These are phyloP conservation scores for Manihot esculenta DNA, from an alignment of 441 rosid genomes.

Conservation along the genomic window DNA sequence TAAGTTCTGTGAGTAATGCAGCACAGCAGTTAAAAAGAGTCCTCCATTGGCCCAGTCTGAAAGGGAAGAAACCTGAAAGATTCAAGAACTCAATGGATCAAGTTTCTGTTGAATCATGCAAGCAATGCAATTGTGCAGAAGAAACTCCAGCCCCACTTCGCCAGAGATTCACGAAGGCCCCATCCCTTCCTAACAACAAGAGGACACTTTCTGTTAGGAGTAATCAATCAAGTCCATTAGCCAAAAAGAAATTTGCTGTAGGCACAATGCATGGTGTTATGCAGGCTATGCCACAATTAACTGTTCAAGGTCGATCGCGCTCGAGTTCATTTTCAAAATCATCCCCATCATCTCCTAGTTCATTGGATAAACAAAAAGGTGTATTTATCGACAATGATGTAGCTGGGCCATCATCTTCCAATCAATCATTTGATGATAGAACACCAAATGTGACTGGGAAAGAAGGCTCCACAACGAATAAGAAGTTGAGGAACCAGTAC, in stretches of 20 bases:
- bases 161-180: conserved; percentile 60
- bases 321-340: conserved; percentile 80
- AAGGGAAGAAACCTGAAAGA: conserved; percentile 43
- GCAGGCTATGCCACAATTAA: conserved; percentile 49
- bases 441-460: conserved; percentile 35
- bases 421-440: conserved; percentile 30
- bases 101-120: conserved; percentile 27
- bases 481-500: conserved; percentile 55
- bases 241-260: conserved; percentile 76
- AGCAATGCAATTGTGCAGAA: conserved; percentile 37
- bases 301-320: conserved; percentile 49
- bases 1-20: conserved; percentile 49
- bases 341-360: conserved; percentile 56
- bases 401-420: conserved; percentile 52
- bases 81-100: conserved; percentile 34
- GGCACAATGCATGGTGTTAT: conserved; percentile 53
- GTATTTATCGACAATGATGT: conserved; percentile 39
- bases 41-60: conserved; percentile 63
- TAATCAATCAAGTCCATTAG: conserved; percentile 72
- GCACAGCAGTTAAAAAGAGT: conserved; percentile 62
- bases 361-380: conserved; percentile 71
- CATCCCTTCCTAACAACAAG: conserved; percentile 54
- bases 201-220: conserved; percentile 80
- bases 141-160: conserved; percentile 71
- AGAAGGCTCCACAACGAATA: conserved; percentile 34